Conservation (phyloP, 108 stramenopile species). For the Mayamaea pseudoterrestris region DNA sequence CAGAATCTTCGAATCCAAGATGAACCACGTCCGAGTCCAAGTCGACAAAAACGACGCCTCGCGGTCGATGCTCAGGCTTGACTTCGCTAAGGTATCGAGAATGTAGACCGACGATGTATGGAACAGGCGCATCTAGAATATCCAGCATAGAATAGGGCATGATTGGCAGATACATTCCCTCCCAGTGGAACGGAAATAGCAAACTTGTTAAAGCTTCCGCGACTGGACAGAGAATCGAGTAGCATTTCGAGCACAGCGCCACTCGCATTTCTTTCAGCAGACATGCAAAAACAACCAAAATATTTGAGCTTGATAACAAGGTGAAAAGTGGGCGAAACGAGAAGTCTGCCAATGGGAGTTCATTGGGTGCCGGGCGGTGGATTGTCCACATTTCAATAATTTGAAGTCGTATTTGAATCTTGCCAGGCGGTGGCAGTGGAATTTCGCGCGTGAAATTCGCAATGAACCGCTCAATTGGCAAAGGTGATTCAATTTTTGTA, state of each 20-base stretch:
- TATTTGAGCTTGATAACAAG: constrained; percentile 45
- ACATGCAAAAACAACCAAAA: constrained; percentile 62
- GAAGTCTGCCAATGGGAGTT: constrained; percentile 71
- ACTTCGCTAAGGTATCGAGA: constrained; percentile 35
- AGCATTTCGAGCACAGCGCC: constrained; percentile 44
- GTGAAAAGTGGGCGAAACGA: constrained; percentile 80
- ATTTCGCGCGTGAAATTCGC: constrained; percentile 73
- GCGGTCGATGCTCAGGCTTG: constrained; percentile 23
- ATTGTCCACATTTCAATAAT: constrained; percentile 38
- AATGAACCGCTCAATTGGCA: constrained; percentile 86
- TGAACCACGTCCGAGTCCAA: constrained; percentile 73
- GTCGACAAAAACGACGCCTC: constrained; percentile 42
- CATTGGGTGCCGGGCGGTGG: constrained; percentile 48
- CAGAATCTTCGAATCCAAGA: constrained; percentile 27
- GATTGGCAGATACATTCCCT: constrained; percentile 52
- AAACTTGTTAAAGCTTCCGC: constrained; percentile 73
- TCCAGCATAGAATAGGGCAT: constrained; percentile 73
- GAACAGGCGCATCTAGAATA: constrained; percentile 82
- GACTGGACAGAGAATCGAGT: constrained; percentile 42
- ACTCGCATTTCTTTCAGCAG: constrained; percentile 66
- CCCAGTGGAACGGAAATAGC: constrained; percentile 84
- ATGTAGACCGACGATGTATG: constrained; percentile 73
- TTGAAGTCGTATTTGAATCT: constrained; percentile 37
- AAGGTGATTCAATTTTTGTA: constrained; percentile 56
- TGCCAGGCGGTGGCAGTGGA: constrained; percentile 78